Evolutionary conservation across 495 filamentous ascomycete genomes (phyloP).

Genomic region (Annulohypoxylon stygium): DNA sequence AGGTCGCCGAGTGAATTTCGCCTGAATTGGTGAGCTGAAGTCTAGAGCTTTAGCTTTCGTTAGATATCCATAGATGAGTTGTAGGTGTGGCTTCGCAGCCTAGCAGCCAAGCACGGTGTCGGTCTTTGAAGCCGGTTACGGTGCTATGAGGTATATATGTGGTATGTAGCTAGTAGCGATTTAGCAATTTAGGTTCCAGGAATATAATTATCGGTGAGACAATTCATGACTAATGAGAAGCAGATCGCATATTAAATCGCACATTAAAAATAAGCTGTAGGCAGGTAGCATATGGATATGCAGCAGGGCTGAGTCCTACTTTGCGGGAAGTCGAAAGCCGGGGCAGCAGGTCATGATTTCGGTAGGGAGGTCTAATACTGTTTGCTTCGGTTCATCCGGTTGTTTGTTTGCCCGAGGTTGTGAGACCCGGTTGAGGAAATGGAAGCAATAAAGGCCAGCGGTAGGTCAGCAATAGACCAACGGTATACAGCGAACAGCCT

Average conservation of each 20-base stretch:
- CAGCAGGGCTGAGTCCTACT: constrained; percentile 1
- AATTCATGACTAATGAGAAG: constrained; percentile 4
- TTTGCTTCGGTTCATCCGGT: constrained; percentile 43
- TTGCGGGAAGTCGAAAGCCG: neutral
- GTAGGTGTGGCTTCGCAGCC: constrained; percentile 1
- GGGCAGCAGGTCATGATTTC: constrained; percentile 21
- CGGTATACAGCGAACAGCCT: constrained; percentile 9
- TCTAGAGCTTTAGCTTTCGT: constrained; percentile 8
- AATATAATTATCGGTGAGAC: neutral
- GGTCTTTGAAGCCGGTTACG: neutral
- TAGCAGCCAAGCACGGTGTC: constrained; percentile 7
- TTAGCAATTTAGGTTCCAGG: neutral
- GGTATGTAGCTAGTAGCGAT: neutral
- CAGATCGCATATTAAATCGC: constrained; percentile 14
- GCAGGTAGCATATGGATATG: neutral
- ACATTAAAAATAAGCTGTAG: neutral
- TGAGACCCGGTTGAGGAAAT: constrained; percentile 17
- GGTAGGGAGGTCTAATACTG: constrained; percentile 12
- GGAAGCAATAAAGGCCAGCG: constrained; percentile 23
- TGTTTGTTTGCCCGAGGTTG: constrained; percentile 47
- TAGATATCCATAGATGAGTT: neutral
- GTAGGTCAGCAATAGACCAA: constrained; percentile 1
- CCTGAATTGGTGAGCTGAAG: neutral
- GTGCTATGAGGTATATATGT: neutral
- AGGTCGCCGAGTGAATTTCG: constrained; percentile 2